Base-by-base conservation (phyloP, 2,329 filamentous ascomycete species). In the Fulvia fulva region DNA sequence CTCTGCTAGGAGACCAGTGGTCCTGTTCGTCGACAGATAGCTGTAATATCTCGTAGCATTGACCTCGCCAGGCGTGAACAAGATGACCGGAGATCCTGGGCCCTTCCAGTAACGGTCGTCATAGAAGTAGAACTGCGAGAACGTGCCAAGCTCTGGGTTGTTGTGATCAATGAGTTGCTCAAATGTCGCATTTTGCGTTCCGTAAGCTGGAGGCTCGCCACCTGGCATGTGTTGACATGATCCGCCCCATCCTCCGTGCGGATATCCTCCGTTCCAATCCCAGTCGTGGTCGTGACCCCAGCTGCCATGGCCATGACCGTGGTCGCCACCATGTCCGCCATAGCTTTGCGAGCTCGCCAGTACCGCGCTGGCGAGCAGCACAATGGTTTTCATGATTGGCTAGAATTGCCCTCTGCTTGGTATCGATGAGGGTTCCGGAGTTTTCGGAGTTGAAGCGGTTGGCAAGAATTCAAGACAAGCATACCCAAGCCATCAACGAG, bases 91-190 rank as follows among this genome's bases (percentile, higher is more conserved):
- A 21, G 80, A 82, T 1, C 82, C 68, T 47, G 80, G 78, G 0
- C 82, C 83, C 12, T 73, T 73, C 80, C 80, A 85, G 63, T 71
- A 79, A 37, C 79, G 75, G 0, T 75, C 73, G 63, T 77, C 80
- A 67, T 76, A 84, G 74, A 77, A 83, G 67, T 78, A 84, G 44
- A 77, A 75, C 70, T 84, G 81, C 26, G 75, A 72, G 63, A 84
- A 84, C 0, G 78, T 84, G 11, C 82, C 82, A 12, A 82, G 70
- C n/a, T 72, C 72, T 1, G 82, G 81, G 63, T 84, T 74, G 4
- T 76, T 70, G 70, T 87, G 84, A 66, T 87, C 83, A 51, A 86
- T 80, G 55, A 81, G 74, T 69, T 86, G 84, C 61, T 80, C 68
- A 59, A 84, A 85, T 5, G 71, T 75, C 26, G 68, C 59, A 55